Evolutionary conservation across 345 rosid species (phyloP).

Genomic region (Boechera stricta): DNA sequence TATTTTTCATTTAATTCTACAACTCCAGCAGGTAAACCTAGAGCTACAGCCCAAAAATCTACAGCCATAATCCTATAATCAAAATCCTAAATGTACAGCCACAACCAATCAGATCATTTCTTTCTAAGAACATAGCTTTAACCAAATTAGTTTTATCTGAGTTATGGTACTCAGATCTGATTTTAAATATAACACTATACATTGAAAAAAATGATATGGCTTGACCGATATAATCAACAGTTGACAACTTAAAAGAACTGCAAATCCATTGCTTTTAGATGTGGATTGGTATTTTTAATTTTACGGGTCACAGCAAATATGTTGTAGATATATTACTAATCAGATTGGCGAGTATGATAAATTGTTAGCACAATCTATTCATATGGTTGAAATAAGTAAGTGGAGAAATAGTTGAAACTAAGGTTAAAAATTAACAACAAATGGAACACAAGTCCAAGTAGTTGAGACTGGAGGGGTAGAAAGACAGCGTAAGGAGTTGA

Average conservation of each 20-base stretch:
- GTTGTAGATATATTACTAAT: not conserved
- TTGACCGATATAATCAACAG: no score
- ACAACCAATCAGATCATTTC: no score
- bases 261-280: not conserved
- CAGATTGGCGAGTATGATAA: not conserved
- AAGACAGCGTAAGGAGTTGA: constrained; percentile 20
- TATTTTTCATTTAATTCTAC: no score
- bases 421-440: not conserved
- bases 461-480: not conserved
- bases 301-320: not conserved
- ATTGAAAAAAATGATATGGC: no score
- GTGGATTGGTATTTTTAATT: not conserved
- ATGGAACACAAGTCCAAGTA: not conserved
- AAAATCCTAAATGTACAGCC: no score
- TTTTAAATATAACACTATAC: no score
- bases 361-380: not conserved
- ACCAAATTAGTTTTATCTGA: no score
- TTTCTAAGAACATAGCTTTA: no score
- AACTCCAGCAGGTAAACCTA: no score
- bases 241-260: not conserved
- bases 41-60: no score
- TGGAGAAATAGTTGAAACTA: not conserved
- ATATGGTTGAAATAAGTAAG: not conserved
- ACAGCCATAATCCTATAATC: no score
- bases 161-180: no score